A percentile compares a stretch with the other conserved stretches of the same genome.
Evolutionary conservation across 2,329 filamentous ascomycete species (phyloP).

Genomic region (Cercospora sp.): DNA sequence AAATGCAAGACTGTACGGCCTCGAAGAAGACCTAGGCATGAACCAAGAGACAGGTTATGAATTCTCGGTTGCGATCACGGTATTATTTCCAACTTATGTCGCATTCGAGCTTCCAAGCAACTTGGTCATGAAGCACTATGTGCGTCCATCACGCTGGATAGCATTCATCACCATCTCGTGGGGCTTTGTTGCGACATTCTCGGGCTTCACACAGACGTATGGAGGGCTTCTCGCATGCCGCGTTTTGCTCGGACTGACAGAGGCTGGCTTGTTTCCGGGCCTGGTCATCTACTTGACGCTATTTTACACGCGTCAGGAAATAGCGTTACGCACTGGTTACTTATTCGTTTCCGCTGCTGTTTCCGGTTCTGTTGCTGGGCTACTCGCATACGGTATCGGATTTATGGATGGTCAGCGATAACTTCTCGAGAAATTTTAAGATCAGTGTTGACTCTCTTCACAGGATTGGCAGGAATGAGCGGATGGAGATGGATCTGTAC

Average conservation of each 20-base stretch:
- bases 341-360: background rate
- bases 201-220: background rate
- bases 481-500: background rate
- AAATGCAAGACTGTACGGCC: conserved; percentile 16
- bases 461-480: background rate
- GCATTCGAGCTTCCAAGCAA: conserved; percentile 17
- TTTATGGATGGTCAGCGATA: background rate
- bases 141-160: background rate
- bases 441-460: background rate
- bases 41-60: conserved; percentile 3
- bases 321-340: background rate
- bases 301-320: background rate
- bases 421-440: too few relatives aligned
- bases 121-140: conserved; percentile 20
- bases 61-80: conserved; percentile 21
- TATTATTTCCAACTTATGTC: conserved; percentile 24
- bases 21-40: conserved; percentile 19
- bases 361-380: background rate
- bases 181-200: background rate
- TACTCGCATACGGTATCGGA: background rate
- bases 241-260: background rate
- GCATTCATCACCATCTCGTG: background rate
- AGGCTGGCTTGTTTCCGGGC: background rate
- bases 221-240: background rate
- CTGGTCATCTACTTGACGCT: background rate